Evolutionary conservation across 805 yeast genomes (phyloP).

Genomic region (Teunomyces gatunensis): DNA sequence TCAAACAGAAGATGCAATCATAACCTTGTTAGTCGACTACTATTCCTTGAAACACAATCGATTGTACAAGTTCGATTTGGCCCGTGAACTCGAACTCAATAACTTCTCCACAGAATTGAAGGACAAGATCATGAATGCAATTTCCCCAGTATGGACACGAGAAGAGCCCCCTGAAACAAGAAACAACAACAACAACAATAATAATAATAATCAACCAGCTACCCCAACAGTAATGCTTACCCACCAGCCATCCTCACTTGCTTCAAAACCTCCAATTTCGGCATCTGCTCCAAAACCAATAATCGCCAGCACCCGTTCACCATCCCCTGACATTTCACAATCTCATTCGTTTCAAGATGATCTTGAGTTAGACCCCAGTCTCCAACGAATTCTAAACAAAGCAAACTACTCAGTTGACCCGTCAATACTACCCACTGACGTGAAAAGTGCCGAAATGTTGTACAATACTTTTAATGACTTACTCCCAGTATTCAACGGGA

Average conservation of each 20-base stretch:
- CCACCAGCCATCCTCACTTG: neutral
- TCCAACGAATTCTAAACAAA: slow-evolving; percentile 14
- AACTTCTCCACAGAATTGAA: slow-evolving; percentile 17
- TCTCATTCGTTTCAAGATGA: slow-evolving; percentile 1
- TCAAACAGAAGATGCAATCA: slow-evolving; percentile 7
- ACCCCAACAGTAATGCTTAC: neutral
- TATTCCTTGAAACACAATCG: slow-evolving; percentile 30
- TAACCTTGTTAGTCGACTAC: slow-evolving; percentile 23
- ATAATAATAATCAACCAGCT: neutral
- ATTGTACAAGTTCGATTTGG: slow-evolving; percentile 46
- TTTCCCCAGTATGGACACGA: slow-evolving; percentile 1
- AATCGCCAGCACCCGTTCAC: neutral
- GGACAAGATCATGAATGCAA: slow-evolving; percentile 7
- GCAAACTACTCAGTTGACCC: slow-evolving; percentile 40
- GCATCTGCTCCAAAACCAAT: neutral
- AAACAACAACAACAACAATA: neutral
- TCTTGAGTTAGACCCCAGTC: slow-evolving; percentile 6
- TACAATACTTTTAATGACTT: slow-evolving; percentile 15
- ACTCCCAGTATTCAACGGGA: slow-evolving; percentile 50
- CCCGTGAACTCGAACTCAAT: slow-evolving; percentile 36
- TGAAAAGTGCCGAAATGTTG: slow-evolving; percentile 21
- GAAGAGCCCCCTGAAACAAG: neutral
- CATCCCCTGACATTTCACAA: neutral
- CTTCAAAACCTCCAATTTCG: neutral
- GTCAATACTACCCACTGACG: slow-evolving; percentile 29